These are phyloP conservation scores for Ogataea hybrid DNA, from an alignment of 1,139 yeast genomes.

Conservation along the genomic window DNA sequence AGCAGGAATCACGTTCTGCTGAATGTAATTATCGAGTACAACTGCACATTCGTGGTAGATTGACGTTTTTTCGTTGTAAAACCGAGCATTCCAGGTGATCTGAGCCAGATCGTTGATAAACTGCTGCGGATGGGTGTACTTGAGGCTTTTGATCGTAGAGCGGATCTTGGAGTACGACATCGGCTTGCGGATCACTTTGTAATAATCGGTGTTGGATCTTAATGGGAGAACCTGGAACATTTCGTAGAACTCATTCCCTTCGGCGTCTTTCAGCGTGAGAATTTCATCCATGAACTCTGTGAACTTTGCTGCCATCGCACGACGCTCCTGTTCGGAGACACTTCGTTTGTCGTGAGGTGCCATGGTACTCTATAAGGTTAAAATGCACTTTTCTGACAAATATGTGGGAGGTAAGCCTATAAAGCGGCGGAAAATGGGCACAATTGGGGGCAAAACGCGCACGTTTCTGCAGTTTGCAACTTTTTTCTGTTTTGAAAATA, in stretches of 20 bases:
- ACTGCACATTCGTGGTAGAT: conserved; percentile 70
- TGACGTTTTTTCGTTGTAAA: conserved; percentile 72
- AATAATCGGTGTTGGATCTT: conserved; percentile 42
- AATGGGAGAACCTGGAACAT: conserved; percentile 48
- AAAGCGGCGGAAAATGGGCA: neutral
- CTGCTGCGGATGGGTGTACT: conserved; percentile 60
- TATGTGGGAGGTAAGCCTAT: conserved; percentile 1
- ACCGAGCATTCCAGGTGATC: conserved; percentile 86
- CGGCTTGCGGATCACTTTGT: conserved; percentile 45
- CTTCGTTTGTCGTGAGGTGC: conserved; percentile 36
- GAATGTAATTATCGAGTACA: conserved; percentile 61
- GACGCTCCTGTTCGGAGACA: conserved; percentile 22
- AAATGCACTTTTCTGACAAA: conserved; percentile 1
- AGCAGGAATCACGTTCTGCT: conserved; percentile 53
- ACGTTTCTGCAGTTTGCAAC: conserved; percentile 1
- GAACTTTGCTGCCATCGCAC: conserved; percentile 20
- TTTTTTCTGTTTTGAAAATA: conserved; percentile 3
- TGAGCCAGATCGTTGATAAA: conserved; percentile 78
- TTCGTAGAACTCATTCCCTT: conserved; percentile 34
- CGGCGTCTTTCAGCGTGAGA: conserved; percentile 23
- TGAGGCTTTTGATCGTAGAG: conserved; percentile 42
- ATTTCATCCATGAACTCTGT: conserved; percentile 21
- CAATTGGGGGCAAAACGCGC: conserved; percentile 2
- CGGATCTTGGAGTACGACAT: conserved; percentile 44
- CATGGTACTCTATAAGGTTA: conserved; percentile 3